phyloP scores from a whole-genome alignment of 441 rosid species.

The Adansonia gregorii region DNA sequence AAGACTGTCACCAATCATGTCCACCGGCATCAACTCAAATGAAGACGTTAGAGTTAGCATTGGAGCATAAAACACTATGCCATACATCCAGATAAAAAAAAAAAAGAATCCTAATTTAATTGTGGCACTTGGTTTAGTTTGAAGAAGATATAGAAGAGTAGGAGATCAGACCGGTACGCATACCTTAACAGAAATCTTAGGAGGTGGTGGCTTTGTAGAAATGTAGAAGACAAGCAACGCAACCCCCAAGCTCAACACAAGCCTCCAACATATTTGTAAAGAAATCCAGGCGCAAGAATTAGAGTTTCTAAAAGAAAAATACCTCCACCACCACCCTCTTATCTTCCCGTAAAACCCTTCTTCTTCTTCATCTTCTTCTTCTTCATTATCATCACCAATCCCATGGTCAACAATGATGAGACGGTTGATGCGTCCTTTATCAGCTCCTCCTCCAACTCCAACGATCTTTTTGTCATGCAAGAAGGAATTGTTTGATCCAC shows the following conservation, averaged over 20 bases:
- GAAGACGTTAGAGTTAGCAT: not conserved
- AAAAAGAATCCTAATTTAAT: not conserved
- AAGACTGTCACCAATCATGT: not conserved
- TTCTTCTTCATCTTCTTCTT: not conserved
- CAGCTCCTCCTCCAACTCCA: not conserved
- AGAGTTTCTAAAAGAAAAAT: slow-evolving; percentile 49
- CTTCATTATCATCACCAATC: slow-evolving; percentile 2
- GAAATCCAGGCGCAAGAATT: slow-evolving; percentile 60
- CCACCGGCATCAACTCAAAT: not conserved
- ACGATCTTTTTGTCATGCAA: slow-evolving; percentile 40
- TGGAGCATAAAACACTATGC: not conserved
- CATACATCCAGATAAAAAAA: not conserved
- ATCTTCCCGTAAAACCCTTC: slow-evolving; percentile 35
- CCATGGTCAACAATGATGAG: slow-evolving; percentile 42
- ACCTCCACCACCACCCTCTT: slow-evolving; percentile 59
- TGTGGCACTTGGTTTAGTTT: not conserved
- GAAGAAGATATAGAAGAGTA: not conserved
- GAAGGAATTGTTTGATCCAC: slow-evolving; percentile 54
- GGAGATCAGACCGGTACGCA: not conserved
- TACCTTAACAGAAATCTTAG: slow-evolving; percentile 68
- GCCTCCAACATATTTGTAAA: slow-evolving; percentile 75
- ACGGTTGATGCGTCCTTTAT: slow-evolving; percentile 38
- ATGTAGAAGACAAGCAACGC: slow-evolving; percentile 81
- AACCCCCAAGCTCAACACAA: slow-evolving; percentile 66
- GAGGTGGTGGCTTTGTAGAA: slow-evolving; percentile 78